Evolutionary conservation across 345 rosid species (phyloP).

Genomic region (Pugionium cornutum): DNA sequence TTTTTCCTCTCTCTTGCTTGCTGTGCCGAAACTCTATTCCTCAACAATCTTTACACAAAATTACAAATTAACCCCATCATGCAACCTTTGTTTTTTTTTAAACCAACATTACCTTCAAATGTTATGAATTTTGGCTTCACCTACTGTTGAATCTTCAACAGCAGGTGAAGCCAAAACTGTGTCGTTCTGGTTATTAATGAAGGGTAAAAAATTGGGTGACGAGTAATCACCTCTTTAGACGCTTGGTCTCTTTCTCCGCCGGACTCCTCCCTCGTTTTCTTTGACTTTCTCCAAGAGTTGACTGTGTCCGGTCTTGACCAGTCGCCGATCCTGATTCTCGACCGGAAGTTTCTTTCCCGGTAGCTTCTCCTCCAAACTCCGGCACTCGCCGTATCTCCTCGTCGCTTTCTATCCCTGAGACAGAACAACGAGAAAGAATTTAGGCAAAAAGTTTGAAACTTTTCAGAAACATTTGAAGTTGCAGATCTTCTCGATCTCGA

Average conservation of each 20-base stretch:
- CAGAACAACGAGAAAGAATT: background rate
- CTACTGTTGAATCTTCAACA: too few relatives aligned
- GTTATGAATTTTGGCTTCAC: too few relatives aligned
- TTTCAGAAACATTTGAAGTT: too few relatives aligned
- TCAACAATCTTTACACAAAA: conserved; percentile 63
- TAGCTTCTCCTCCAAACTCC: conserved; percentile 70
- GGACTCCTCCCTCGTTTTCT: conserved; percentile 83
- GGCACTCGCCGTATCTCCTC: conserved; percentile 97
- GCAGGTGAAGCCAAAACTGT: too few relatives aligned
- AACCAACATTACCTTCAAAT: too few relatives aligned
- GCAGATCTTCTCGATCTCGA: too few relatives aligned
- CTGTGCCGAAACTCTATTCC: conserved; percentile 99
- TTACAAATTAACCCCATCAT: conserved; percentile 29
- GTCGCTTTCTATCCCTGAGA: conserved; percentile 84
- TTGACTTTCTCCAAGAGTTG: conserved; percentile 55
- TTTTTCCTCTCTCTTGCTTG: conserved; percentile 99
- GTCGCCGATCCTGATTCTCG: conserved; percentile 36
- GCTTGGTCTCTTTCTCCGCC: conserved; percentile 90
- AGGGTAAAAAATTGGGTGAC: conserved; percentile 3
- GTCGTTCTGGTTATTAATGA: background rate
- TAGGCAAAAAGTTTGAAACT: too few relatives aligned
- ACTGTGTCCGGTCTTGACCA: conserved; percentile 52
- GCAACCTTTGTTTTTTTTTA: background rate
- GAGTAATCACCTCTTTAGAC: conserved; percentile 67
- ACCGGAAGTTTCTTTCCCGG: conserved; percentile 43